These are phyloP conservation scores for Alternaria novae-zelandiae DNA, from an alignment of 2,329 filamentous ascomycete genomes.

Conservation along the genomic window DNA sequence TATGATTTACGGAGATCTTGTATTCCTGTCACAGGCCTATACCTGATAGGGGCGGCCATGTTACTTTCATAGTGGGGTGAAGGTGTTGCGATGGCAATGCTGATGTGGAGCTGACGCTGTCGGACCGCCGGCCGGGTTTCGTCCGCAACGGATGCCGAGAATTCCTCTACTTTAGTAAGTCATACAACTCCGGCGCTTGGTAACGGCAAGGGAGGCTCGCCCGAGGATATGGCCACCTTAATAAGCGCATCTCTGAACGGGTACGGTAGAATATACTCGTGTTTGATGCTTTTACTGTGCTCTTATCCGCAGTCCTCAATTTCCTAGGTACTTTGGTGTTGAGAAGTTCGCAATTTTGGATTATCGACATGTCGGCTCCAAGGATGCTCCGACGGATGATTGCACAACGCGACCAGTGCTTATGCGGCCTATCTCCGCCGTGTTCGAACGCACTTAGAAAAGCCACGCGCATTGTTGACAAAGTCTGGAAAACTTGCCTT, in stretches of 20 bases:
- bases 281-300: background rate
- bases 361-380: constrained; percentile 4
- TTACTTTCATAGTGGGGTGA: constrained; percentile 44
- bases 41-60: constrained; percentile 28
- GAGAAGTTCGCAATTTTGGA: background rate
- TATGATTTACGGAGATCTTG: background rate
- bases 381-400: constrained; percentile 4
- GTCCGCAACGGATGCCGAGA: constrained; percentile 27
- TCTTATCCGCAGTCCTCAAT: background rate
- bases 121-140: constrained; percentile 36
- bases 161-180: constrained; percentile 10
- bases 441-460: constrained; percentile 16
- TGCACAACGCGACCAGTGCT: constrained; percentile 13
- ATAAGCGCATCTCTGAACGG: background rate
- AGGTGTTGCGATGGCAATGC: constrained; percentile 34
- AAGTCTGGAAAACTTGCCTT: background rate
- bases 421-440: constrained; percentile 24
- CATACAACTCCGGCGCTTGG: background rate
- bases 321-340: background rate
- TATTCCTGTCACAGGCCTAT: constrained; percentile 15
- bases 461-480: constrained; percentile 2
- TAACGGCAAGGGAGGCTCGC: background rate
- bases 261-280: background rate
- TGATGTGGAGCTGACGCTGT: constrained; percentile 25
- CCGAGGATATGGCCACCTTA: background rate